phyloP scores from a whole-genome alignment of 2,329 filamentous ascomycete species.

The Saccharata proteae region DNA sequence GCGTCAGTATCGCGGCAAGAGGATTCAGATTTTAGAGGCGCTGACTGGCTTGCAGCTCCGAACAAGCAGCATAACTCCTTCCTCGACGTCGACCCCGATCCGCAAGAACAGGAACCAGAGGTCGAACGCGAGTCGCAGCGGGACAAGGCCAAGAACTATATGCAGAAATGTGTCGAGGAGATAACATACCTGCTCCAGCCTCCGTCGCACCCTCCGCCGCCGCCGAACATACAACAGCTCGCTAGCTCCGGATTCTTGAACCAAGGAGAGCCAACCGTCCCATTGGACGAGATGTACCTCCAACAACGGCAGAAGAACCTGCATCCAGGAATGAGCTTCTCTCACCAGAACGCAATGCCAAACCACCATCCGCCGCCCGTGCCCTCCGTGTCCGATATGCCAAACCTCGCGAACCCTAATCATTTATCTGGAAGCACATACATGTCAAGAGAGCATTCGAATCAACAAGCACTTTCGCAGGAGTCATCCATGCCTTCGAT shows the following conservation, averaged over 20 bases:
- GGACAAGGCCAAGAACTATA: conserved; percentile 50
- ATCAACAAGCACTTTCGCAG: conserved; percentile 23
- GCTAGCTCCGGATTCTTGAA: conserved; percentile 31
- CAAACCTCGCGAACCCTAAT: conserved; percentile 26
- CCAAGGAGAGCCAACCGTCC: conserved; percentile 40
- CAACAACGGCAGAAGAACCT: conserved; percentile 43
- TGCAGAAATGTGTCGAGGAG: conserved; percentile 55
- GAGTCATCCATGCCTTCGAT: conserved; percentile 8
- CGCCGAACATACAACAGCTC: conserved; percentile 27
- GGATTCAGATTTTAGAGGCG: no score
- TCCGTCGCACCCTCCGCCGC: conserved; percentile 47
- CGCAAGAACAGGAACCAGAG: conserved; percentile 28
- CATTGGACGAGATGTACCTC: conserved; percentile 48
- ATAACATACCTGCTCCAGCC: conserved; percentile 57
- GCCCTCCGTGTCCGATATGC: conserved; percentile 27
- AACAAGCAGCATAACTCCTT: conserved; percentile 38
- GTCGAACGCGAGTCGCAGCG: conserved; percentile 45
- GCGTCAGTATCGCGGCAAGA: conserved; percentile 13
- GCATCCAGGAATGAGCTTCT: conserved; percentile 25
- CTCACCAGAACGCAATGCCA: conserved; percentile 31
- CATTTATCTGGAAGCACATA: conserved; percentile 26
- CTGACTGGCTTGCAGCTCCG: conserved; percentile 24
- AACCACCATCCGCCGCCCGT: conserved; percentile 52
- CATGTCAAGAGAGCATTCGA: conserved; percentile 32
- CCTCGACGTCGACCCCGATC: conserved; percentile 36